A percentile compares a stretch with the other conserved stretches of the same genome.
Evolutionary conservation across 1,139 yeast genomes (phyloP).

Genomic region (Lizanozyma gosingica): DNA sequence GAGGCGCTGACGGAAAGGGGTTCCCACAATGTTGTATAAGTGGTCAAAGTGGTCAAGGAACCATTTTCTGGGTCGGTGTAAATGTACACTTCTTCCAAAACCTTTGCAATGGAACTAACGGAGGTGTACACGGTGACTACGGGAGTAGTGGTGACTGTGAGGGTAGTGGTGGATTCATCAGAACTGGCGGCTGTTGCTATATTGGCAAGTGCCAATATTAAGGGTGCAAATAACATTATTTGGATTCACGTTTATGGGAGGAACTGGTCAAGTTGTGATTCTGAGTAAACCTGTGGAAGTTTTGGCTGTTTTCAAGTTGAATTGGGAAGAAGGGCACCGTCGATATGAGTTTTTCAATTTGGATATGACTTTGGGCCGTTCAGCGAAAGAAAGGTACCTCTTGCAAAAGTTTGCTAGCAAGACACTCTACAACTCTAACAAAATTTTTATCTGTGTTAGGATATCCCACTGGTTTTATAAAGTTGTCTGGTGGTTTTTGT

Average conservation of each 20-base stretch:
- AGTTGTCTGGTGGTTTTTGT: background rate
- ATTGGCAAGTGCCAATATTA: background rate
- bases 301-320: too few species aligned
- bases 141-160: constrained; percentile 23
- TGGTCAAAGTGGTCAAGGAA: constrained; percentile 21
- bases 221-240: background rate
- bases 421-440: too few species aligned
- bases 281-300: too few species aligned
- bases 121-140: constrained; percentile 23
- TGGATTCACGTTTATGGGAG: too few species aligned
- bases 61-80: constrained; percentile 22
- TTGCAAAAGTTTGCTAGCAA: too few species aligned
- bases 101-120: constrained; percentile 17
- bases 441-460: background rate
- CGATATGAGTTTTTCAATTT: too few species aligned
- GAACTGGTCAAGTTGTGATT: too few species aligned
- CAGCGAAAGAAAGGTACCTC: background rate
- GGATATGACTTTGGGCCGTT: background rate
- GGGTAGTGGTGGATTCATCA: constrained; percentile 11
- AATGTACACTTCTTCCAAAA: constrained; percentile 27
- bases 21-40: constrained; percentile 16
- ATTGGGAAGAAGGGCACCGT: too few species aligned
- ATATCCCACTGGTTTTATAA: background rate
- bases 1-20: constrained; percentile 8
- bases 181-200: constrained; percentile 1